These are phyloP conservation scores for Phaeophleospora eucalypticola DNA, from an alignment of 2,329 filamentous ascomycete species.

Conservation along the genomic window DNA sequence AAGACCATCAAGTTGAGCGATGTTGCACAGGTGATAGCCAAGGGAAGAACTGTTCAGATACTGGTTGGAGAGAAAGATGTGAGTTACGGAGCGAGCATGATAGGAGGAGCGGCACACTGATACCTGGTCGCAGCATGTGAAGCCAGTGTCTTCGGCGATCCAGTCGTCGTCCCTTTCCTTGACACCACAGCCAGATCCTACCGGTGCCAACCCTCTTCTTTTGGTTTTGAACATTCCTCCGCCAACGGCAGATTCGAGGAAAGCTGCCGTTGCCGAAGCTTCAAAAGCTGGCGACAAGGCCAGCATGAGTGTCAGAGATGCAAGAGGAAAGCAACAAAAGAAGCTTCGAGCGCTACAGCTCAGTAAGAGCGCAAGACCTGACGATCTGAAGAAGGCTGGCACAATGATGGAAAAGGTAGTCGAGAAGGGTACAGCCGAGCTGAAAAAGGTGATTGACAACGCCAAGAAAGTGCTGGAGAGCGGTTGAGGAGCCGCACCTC, in stretches of 20 bases:
- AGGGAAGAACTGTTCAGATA: conserved; percentile 59
- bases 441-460: conserved; percentile 47
- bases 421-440: conserved; percentile 45
- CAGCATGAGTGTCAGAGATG: conserved; percentile 39
- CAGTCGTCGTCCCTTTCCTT: conserved; percentile 49
- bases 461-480: conserved; percentile 46
- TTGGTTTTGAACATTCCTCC: conserved; percentile 54
- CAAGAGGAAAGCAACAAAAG: conserved; percentile 47
- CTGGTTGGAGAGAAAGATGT: conserved; percentile 62
- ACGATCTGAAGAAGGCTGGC: conserved; percentile 48
- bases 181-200: conserved; percentile 47
- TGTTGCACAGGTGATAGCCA: conserved; percentile 63
- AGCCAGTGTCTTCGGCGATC: conserved; percentile 52
- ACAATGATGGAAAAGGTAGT: conserved; percentile 50
- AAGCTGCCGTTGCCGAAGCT: conserved; percentile 29
- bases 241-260: conserved; percentile 52
- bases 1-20: conserved; percentile 55
- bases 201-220: conserved; percentile 47
- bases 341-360: conserved; percentile 43
- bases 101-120: neutral
- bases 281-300: conserved; percentile 42
- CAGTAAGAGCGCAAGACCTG: conserved; percentile 41
- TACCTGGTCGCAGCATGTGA: conserved; percentile 45
- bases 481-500: conserved; percentile 14
- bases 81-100: conserved; percentile 20